phyloP scores from a whole-genome alignment of 495 filamentous ascomycete species.

The Penicillium pancosmium region DNA sequence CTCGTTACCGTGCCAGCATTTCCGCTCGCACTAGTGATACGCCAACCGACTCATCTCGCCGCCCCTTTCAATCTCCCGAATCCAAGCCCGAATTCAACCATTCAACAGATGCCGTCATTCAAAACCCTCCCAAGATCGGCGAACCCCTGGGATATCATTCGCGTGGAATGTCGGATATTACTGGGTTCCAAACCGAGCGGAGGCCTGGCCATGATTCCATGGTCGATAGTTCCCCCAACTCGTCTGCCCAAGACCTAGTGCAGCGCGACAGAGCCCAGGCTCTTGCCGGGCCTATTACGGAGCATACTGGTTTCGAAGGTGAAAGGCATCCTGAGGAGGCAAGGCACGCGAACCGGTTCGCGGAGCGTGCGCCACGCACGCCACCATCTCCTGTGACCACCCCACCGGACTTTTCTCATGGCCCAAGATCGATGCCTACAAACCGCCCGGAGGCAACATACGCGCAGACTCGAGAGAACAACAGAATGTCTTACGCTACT shows the following conservation, averaged over 20 bases:
- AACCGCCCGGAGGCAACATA: constrained; percentile 69
- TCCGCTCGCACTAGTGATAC: constrained; percentile 47
- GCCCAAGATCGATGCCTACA: constrained; percentile 64
- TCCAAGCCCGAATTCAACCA: constrained; percentile 45
- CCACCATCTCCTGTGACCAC: constrained; percentile 72
- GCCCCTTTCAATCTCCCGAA: constrained; percentile 53
- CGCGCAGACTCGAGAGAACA: constrained; percentile 77
- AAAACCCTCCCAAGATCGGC: constrained; percentile 24
- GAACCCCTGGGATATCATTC: constrained; percentile 47
- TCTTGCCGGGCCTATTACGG: constrained; percentile 33
- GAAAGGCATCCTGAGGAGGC: constrained; percentile 43
- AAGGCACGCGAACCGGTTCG: constrained; percentile 30
- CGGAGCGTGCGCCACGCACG: constrained; percentile 57
- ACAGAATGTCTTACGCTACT: constrained; percentile 78
- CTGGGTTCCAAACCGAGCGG: constrained; percentile 29
- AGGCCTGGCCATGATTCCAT: constrained; percentile 29
- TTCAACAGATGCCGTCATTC: constrained; percentile 42
- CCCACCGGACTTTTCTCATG: constrained; percentile 77
- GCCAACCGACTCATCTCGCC: constrained; percentile 39
- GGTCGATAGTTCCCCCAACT: constrained; percentile 36
- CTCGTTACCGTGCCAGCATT: constrained; percentile 69
- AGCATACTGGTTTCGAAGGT: constrained; percentile 62
- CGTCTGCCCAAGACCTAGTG: constrained; percentile 46
- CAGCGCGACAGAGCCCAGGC: constrained; percentile 29
- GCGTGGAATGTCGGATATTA: constrained; percentile 59